Evolutionary conservation across 805 yeast genomes (phyloP).

Genomic region (Saccharomycopsis schoenii): DNA sequence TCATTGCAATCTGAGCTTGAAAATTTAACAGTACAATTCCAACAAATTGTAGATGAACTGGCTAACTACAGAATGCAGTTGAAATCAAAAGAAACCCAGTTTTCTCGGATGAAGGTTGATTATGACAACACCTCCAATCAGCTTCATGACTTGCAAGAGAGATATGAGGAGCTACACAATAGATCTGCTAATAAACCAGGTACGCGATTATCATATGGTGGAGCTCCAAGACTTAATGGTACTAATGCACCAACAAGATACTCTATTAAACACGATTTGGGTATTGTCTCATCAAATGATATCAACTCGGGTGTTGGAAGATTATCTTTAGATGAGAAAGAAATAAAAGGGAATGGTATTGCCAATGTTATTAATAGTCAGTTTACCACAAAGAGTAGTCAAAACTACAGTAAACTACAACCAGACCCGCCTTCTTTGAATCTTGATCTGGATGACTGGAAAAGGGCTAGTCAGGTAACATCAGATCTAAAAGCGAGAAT

Average conservation of each 20-base stretch:
- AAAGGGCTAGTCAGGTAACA: constrained; percentile 83
- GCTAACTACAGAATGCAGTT: constrained; percentile 40
- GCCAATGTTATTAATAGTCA: not conserved
- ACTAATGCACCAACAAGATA: constrained; percentile 5
- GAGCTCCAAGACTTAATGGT: not conserved
- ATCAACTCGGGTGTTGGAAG: constrained; percentile 21
- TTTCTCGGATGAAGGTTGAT: constrained; percentile 51
- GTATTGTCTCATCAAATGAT: constrained; percentile 2
- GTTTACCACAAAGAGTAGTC: not conserved
- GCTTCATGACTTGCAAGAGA: constrained; percentile 44
- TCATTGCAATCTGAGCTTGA: constrained; percentile 24
- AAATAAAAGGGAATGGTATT: constrained; percentile 16
- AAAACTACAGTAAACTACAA: not conserved
- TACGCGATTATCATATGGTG: not conserved
- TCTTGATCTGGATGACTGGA: constrained; percentile 50
- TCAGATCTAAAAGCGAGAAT: constrained; percentile 77
- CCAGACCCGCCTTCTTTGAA: not conserved
- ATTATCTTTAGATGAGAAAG: constrained; percentile 23
- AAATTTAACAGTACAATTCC: constrained; percentile 25
- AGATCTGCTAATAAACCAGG: not conserved
- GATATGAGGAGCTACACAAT: constrained; percentile 20
- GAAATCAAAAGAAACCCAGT: constrained; percentile 62
- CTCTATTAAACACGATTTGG: not conserved
- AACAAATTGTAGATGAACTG: constrained; percentile 27
- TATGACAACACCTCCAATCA: constrained; percentile 46